These are phyloP conservation scores for Hemisphaericaspora xylofermentans DNA, from an alignment of 1,139 yeast genomes.

Conservation along the genomic window DNA sequence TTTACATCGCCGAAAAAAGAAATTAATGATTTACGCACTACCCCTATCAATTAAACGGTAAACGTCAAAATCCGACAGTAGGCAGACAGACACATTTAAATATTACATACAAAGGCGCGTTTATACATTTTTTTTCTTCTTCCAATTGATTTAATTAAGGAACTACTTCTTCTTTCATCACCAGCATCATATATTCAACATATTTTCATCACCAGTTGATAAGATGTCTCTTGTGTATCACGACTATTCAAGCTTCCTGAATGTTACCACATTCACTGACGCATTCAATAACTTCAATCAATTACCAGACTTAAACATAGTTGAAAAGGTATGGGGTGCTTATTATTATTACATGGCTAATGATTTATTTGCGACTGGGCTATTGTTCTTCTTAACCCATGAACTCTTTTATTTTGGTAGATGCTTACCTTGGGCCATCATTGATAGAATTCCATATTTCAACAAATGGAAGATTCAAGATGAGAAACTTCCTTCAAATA, in stretches of 20 bases:
- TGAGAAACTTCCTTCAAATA: conserved; percentile 38
- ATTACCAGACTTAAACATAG: conserved; percentile 23
- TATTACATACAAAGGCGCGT: no score
- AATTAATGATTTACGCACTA: no score
- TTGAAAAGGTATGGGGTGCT: conserved; percentile 45
- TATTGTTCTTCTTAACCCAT: conserved; percentile 42
- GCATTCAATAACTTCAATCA: conserved; percentile 38
- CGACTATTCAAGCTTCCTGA: conserved; percentile 41
- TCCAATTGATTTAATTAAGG: no score
- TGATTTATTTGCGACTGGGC: conserved; percentile 48
- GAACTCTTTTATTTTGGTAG: conserved; percentile 47
- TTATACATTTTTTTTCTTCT: no score
- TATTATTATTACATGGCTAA: conserved; percentile 43
- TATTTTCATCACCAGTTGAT: no score
- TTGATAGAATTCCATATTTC: conserved; percentile 44
- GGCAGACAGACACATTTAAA: no score
- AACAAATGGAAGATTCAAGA: conserved; percentile 45
- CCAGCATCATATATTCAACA: no score
- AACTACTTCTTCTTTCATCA: no score
- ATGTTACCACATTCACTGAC: conserved; percentile 38
- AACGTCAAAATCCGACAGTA: no score
- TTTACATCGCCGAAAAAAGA: no score
- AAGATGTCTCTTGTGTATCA: conserved; percentile 34
- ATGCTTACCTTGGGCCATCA: conserved; percentile 47
- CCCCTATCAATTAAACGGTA: not conserved